These are phyloP conservation scores for Penicillium sp. DNA, from an alignment of 2,329 filamentous ascomycete species.

Conservation along the genomic window DNA sequence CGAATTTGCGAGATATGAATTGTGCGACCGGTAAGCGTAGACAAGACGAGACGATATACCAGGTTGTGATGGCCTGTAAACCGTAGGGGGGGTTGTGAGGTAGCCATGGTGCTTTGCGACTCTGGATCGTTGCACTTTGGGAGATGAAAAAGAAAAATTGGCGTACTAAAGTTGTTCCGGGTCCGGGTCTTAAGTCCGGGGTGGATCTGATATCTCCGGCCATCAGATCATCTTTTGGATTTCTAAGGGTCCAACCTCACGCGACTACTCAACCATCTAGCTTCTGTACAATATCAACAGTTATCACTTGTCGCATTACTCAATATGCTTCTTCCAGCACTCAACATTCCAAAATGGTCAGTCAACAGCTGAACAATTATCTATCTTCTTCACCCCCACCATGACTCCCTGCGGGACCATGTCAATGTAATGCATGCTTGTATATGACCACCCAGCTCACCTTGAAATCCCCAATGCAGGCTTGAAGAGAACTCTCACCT, in stretches of 20 bases:
- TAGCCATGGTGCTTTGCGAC: conserved; percentile 35
- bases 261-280: not conserved
- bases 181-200: conserved; percentile 26
- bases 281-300: not conserved
- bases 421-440: not conserved
- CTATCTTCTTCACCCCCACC: conserved; percentile 19
- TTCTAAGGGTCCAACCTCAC: conserved; percentile 1
- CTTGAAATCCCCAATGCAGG: conserved; percentile 54
- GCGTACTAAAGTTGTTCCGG: conserved; percentile 30
- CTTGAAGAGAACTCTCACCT: conserved; percentile 89
- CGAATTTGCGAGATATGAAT: conserved; percentile 94
- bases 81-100: conserved; percentile 58
- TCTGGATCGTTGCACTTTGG: not conserved
- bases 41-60: conserved; percentile 78
- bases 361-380: not conserved
- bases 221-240: conserved; percentile 12
- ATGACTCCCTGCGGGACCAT: conserved; percentile 13
- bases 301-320: not conserved
- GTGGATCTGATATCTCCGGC: conserved; percentile 28
- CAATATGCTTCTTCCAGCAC: conserved; percentile 39
- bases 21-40: conserved; percentile 86
- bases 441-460: not conserved
- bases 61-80: conserved; percentile 86
- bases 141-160: conserved; percentile 34
- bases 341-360: conserved; percentile 52